Evolutionary conservation across 225 moss, liverwort and hornwort genomes (phyloP), one percentile per base, ranked within the genome.

Genomic region (Polytrichum commune): DNA sequence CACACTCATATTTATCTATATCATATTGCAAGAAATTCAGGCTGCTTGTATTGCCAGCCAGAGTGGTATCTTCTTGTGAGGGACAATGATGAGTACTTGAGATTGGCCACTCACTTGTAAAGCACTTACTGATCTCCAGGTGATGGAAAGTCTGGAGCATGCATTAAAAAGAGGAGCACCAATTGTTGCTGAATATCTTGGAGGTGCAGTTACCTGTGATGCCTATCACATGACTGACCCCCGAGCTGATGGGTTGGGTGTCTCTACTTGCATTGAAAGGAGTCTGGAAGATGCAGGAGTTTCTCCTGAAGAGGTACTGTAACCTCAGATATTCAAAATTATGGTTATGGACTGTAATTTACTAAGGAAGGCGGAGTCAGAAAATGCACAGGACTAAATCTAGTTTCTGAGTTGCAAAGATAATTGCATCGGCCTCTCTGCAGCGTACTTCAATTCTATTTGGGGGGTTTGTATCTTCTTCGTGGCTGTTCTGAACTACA

Each of bases 211-310:
- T 53, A 97, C 94, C n/a, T 97, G 97, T 73, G 97, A 97, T 63
- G 97, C 97, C 27, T 94, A 97, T 73, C 97, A 97, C 74, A 97
- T 97, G 97, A 97, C 96, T 27, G 96, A 97, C 74, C 96, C 96
- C 69, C 92, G 97, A 32, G 87, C 97, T 25, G 97, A 97, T 79
- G 94, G 97, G 19, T 84, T 97, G 81, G 97, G 97, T 70, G 97
- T 97, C 53, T 97, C 94, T 10, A 70, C 97, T 28, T 97, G 97
- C 74, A 97, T 97, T 33, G 80, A 90, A 22, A 94, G 83, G 83
- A 97, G 97, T 80, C 88, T 97, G 55, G 75, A 85, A 81, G 97
- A 97, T 77, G 89, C 97, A 7, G 91, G 97, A 66, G 97, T 97
- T 7, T 79, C 94, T 10, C 77, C 90, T 23, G 94, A 94, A 81